A percentile compares a stretch with the other conserved stretches of the same genome.
These are phyloP conservation scores for Cyberlindnera saturnus DNA, from an alignment of 805 yeast species.

Conservation along the genomic window DNA sequence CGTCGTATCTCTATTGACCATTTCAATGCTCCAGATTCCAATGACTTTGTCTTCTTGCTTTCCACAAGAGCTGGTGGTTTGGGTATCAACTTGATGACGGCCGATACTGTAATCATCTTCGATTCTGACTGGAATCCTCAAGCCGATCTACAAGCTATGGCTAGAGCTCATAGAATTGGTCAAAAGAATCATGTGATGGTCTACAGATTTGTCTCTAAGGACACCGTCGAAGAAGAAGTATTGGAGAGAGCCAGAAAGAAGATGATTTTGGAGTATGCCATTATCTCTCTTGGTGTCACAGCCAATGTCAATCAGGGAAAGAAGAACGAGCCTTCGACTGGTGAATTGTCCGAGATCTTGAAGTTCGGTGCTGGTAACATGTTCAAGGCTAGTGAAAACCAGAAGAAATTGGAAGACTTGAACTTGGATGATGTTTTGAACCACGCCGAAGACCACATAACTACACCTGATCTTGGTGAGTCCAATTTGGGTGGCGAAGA, in stretches of 20 bases:
- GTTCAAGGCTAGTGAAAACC: conserved; percentile 95
- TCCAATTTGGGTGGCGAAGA: conserved; percentile 98
- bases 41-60: conserved; percentile 82
- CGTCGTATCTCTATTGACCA: conserved; percentile 95
- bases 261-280: conserved; percentile 97
- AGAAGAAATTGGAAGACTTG: conserved; percentile 90
- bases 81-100: conserved; percentile 98
- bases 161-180: conserved; percentile 99
- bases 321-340: conserved; percentile 69
- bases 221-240: conserved; percentile 96
- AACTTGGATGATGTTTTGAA: conserved; percentile 92
- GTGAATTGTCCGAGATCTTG: conserved; percentile 86
- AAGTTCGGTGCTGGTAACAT: conserved; percentile 98
- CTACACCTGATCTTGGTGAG: conserved; percentile 94
- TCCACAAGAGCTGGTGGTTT: conserved; percentile 98
- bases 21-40: conserved; percentile 88
- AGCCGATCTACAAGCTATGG: conserved; percentile 99
- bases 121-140: conserved; percentile 99
- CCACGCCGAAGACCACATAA: conserved; percentile 95
- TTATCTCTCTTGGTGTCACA: conserved; percentile 91
- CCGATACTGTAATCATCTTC: conserved; percentile 96
- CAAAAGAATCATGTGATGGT: conserved; percentile 98
- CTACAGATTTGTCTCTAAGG: conserved; percentile 94
- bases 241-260: conserved; percentile 94
- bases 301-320: conserved; percentile 43